Conservation (phyloP, 2,329 filamentous ascomycete genomes). For the Hypomyces perniciosus region DNA sequence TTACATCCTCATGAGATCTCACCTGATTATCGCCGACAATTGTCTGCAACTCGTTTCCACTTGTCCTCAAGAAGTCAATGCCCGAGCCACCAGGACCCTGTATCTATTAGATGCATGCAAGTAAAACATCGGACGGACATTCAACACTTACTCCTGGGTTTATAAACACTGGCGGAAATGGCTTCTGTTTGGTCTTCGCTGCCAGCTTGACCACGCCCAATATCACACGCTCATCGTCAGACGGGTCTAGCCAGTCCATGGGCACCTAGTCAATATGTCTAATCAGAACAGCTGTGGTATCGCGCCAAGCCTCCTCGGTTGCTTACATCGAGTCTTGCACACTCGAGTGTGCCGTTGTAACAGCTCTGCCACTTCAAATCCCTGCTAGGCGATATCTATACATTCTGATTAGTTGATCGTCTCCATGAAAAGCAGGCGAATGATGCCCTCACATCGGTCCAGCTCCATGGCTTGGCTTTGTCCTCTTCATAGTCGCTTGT, state of each 20-base stretch:
- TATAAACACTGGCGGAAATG: constrained; percentile 27
- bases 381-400: constrained; percentile 28
- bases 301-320: not conserved
- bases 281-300: too few relatives aligned
- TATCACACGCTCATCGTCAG: constrained; percentile 22
- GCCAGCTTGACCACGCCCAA: constrained; percentile 28
- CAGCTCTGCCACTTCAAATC: constrained; percentile 27
- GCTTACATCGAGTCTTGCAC: constrained; percentile 28
- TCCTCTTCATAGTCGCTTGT: not conserved
- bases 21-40: constrained; percentile 43
- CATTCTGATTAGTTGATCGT: not conserved
- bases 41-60: constrained; percentile 32
- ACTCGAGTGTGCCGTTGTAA: constrained; percentile 25
- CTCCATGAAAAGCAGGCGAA: constrained; percentile 14
- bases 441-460: constrained; percentile 22
- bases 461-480: constrained; percentile 19
- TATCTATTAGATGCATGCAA: not conserved
- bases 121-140: not conserved
- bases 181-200: constrained; percentile 23
- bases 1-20: constrained; percentile 12
- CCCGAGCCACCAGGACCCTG: constrained; percentile 48
- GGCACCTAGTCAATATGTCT: constrained; percentile 23
- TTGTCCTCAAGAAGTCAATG: constrained; percentile 27
- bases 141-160: constrained; percentile 27
- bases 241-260: constrained; percentile 29